Evolutionary conservation across 441 rosid genomes (phyloP).

Genomic region (Syzygium malaccense): DNA sequence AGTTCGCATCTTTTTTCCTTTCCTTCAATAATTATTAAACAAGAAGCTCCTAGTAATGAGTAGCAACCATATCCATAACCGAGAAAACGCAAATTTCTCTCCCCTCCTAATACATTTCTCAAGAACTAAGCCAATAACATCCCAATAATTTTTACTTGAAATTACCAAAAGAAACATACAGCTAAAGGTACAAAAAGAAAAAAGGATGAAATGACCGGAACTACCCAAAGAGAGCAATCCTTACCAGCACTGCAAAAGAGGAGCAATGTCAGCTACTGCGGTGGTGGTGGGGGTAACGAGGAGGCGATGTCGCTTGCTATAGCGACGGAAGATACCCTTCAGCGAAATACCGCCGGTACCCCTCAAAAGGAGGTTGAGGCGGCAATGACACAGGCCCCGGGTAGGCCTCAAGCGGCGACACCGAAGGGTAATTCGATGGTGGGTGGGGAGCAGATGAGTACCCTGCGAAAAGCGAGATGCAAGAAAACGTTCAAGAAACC

Average conservation of each 20-base stretch:
- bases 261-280: neutral
- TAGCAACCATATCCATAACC: neutral
- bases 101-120: neutral
- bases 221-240: neutral
- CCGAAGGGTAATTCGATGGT: slow-evolving; percentile 41
- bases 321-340: slow-evolving; percentile 49
- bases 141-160: neutral
- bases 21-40: neutral
- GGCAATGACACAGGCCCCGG: slow-evolving; percentile 25
- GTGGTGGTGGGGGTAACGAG: slow-evolving; percentile 19
- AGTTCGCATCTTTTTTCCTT: neutral
- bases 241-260: slow-evolving; percentile 78
- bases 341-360: slow-evolving; percentile 80
- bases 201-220: neutral
- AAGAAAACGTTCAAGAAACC: neutral
- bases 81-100: neutral
- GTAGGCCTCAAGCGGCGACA: slow-evolving; percentile 26
- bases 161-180: neutral
- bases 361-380: slow-evolving; percentile 48
- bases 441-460: slow-evolving; percentile 53
- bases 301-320: slow-evolving; percentile 29
- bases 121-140: neutral
- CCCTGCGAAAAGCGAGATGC: slow-evolving; percentile 15
- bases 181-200: neutral
- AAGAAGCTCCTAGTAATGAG: neutral